Base-by-base conservation (phyloP, 2,329 filamentous ascomycete genomes). In the Mycosphaerelloides madeirae region DNA sequence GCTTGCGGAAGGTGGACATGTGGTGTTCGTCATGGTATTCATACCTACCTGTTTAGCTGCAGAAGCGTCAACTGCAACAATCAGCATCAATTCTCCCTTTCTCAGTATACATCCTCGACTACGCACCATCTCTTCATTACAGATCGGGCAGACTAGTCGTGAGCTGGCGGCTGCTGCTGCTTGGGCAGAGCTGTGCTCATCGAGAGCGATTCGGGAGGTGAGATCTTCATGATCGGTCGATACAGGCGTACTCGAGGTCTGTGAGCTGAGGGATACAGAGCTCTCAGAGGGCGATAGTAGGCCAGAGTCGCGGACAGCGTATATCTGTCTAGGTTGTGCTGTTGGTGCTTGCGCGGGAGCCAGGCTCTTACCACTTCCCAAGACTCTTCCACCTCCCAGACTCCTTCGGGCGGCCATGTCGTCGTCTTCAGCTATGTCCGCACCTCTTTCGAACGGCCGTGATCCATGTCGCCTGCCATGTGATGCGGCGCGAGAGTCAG, bases 101-200 rank as follows among this genome's bases (percentile, higher is more conserved):
- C 11, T 31, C 18, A 40, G 14, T 7, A 20, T 37, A 22, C 22
- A 11, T 25, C 18, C 13, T 20, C 18, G 6, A 31, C 13, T 14
- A 38, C 31, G 31, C 71, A 93, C 89, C 93, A 98, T 98, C 68
- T 96, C 90, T 70, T 97, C 94, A 57, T 83, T 89, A 68, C 93
- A 98, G 63, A 98, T 98, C n/a, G 93, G 93, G 66, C 93, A 98
- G 43, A 91, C 81, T 47, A 98, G 80, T 65, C 79, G 79, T 53
- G 79, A 79, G 55, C 77, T 79, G 43, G 80, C 71, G 41, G 80
- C 76, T 38, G 70, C 74, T 52, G 76, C 75, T 49, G 72, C 76
- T 41, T 76, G 73, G 14, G 75, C 71, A 58, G 73, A 68, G 31
- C 74, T 73, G 50, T 75, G 73, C 69, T 78, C 76, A 32, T 79